Percentiles rank a stretch among this genome's conserved stretches.
Evolutionary conservation across 2,329 filamentous ascomycete species (phyloP).

Genomic region (Endoconidiophora laricicola): DNA sequence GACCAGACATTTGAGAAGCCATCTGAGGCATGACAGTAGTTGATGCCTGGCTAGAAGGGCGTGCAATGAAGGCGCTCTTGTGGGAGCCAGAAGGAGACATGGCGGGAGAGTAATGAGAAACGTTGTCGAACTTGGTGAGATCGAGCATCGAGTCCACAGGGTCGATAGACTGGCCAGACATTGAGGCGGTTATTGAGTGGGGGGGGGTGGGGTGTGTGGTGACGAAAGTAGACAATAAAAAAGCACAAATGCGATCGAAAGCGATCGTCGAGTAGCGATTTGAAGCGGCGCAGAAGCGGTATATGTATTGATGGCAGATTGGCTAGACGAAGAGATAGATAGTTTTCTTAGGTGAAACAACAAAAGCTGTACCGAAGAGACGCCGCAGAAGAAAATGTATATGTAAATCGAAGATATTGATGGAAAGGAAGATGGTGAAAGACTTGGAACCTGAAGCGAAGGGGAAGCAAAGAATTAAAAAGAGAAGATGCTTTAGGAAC

Average conservation of each 20-base stretch:
- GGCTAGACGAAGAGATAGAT: background rate
- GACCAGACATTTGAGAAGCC: constrained; percentile 48
- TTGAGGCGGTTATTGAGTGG: background rate
- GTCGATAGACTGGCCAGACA: constrained; percentile 29
- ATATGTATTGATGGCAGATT: background rate
- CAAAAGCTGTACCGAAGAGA: background rate
- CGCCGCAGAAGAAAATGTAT: background rate
- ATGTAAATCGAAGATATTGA: background rate
- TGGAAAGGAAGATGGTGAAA: background rate
- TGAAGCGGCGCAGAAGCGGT: background rate
- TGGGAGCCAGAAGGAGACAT: constrained; percentile 36
- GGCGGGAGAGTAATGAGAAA: constrained; percentile 42
- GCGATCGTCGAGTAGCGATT: background rate
- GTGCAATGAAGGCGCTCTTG: constrained; percentile 35
- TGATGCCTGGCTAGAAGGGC: constrained; percentile 34
- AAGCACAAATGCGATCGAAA: background rate
- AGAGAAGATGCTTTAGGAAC: background rate
- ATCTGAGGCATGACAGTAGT: constrained; percentile 38
- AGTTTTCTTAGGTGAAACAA: background rate
- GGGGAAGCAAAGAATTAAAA: constrained; percentile 4
- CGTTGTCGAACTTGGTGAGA: constrained; percentile 44
- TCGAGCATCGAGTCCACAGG: constrained; percentile 43
- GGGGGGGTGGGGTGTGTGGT: background rate
- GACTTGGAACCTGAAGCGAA: background rate
- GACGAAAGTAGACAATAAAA: background rate